These are phyloP conservation scores for Lagenaria siceraria DNA, from an alignment of 306 rosid species.

Conservation along the genomic window DNA sequence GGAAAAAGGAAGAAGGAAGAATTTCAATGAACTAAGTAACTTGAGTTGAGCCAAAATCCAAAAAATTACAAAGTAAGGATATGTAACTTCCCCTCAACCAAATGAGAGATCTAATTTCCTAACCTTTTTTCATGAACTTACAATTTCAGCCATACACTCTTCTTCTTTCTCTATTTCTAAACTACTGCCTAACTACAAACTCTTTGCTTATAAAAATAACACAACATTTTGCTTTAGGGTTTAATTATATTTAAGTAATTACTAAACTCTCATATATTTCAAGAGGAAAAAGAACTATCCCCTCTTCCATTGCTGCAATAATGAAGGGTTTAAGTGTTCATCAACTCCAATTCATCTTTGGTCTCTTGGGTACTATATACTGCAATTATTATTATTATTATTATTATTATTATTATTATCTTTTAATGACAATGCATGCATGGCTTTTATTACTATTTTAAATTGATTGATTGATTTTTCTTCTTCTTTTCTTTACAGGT, in stretches of 20 bases:
- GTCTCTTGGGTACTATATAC: conserved; percentile 34
- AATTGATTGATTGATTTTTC: background rate
- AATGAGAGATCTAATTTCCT: background rate
- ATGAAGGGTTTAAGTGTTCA: conserved; percentile 18
- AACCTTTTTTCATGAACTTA: background rate
- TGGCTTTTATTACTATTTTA: background rate
- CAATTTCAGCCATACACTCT: background rate
- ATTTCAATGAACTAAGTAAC: background rate
- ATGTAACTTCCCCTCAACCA: background rate
- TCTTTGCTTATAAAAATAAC: background rate
- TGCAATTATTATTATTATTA: no score
- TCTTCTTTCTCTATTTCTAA: background rate
- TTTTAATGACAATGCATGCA: background rate
- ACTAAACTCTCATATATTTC: background rate
- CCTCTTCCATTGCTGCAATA: background rate
- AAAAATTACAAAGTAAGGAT: background rate
- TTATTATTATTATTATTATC: background rate
- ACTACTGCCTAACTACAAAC: background rate
- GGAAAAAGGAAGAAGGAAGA: background rate
- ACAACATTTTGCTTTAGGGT: background rate
- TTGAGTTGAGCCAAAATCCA: background rate
- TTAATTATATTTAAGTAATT: background rate
- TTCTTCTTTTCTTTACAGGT: conserved; percentile 14
- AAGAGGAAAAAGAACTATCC: background rate
- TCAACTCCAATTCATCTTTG: conserved; percentile 40